Evolutionary conservation across 1,139 yeast species (phyloP).

Genomic region (Kodamaea anthophila): DNA sequence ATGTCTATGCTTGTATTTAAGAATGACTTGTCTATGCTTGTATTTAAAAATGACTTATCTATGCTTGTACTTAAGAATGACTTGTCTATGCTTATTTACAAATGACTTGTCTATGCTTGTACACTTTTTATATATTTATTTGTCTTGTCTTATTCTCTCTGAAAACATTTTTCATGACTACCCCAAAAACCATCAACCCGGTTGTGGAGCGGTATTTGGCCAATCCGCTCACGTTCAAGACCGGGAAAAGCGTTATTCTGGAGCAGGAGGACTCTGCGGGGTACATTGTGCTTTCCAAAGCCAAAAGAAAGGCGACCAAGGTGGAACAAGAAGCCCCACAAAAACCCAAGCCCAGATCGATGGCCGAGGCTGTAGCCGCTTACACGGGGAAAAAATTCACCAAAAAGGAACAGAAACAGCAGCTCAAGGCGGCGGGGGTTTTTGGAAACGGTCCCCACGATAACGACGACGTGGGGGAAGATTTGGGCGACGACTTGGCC

Average conservation of each 20-base stretch:
- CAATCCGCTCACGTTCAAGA: conserved; percentile 54
- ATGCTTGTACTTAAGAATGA: too few relatives aligned
- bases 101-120: too few relatives aligned
- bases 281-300: conserved; percentile 35
- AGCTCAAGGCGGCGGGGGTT: conserved; percentile 14
- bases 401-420: conserved; percentile 32
- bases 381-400: conserved; percentile 50
- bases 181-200: conserved; percentile 20
- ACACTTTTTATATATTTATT: too few relatives aligned
- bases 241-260: conserved; percentile 35
- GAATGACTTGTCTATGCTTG: too few relatives aligned
- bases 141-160: background rate
- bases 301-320: conserved; percentile 5
- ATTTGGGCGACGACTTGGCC: conserved; percentile 20
- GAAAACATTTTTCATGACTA: conserved; percentile 1
- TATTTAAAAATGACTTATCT: too few relatives aligned
- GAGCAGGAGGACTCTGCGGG: conserved; percentile 31
- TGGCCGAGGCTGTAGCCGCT: conserved; percentile 59
- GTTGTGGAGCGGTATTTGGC: conserved; percentile 53
- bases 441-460: conserved; percentile 11
- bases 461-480: conserved; percentile 14
- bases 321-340: conserved; percentile 4
- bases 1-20: too few relatives aligned
- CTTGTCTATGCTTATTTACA: too few relatives aligned
- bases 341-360: conserved; percentile 37